Base-by-base conservation (phyloP, 208 protist species). In the Spongospora subterranea region DNA sequence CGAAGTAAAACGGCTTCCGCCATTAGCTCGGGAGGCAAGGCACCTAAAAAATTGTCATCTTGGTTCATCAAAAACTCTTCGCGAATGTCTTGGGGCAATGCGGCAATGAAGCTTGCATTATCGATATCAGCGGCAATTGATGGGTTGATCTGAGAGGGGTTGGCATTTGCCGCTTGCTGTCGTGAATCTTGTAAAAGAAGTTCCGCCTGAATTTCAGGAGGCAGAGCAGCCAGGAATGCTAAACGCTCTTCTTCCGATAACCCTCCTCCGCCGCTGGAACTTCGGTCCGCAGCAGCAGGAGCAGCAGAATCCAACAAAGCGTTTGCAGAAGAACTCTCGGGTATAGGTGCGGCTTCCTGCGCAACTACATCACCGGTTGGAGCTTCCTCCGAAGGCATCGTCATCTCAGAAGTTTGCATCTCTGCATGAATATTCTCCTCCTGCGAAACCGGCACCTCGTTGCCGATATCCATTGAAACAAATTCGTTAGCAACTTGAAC, bases 81-180 rank as follows among this genome's bases (percentile, higher is more conserved):
- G n/a, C 71, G 71, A 35, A 82, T 82, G 35, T 82, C 71, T 13
- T 82, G 35, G n/a, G 71, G 71, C 35, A 82, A 43, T 17, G 71
- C n/a, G 11, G 71, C 71, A 35, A 82, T 82, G 35, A 82, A 82
- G 13, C 35, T 45, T 6, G 71, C 71, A n/a, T 35, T 82, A 43
- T 82, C 71, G 71, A 82, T 82, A 82, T 82, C 71, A 43, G 71
- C 71, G 35, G n/a, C n/a, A 6, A 82, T 82, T 20, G 71, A 82
- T 40, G 71, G 71, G n/a, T 82, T 6, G 17, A 82, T 6, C 71
- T 6, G 13, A 39, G 6, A 6, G 6, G 71, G 71, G n/a, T 82
- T 82, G 35, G 71, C 71, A 43, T 82, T 6, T 6, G 71, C 71
- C 6, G 71, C 71, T 43, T 82, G 71, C 71, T 45, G 40, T 6